A percentile compares a stretch with the other conserved stretches of the same genome.
These are phyloP conservation scores for Apiospora rasikravindrae DNA, from an alignment of 2,329 filamentous ascomycete species.

Conservation along the genomic window DNA sequence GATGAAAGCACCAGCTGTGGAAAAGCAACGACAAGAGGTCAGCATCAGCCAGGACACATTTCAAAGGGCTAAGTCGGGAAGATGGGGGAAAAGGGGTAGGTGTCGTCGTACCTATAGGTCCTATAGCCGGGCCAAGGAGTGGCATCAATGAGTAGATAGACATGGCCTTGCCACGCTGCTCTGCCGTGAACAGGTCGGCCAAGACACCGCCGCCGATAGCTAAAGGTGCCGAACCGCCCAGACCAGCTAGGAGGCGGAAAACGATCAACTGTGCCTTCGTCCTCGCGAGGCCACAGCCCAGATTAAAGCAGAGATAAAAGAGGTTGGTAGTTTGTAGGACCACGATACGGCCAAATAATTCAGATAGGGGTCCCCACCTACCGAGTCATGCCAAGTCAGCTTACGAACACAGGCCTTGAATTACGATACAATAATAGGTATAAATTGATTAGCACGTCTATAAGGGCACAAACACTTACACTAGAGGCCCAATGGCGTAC, in stretches of 20 bases:
- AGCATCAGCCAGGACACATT: background rate
- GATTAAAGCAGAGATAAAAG: conserved; percentile 57
- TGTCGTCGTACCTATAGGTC: conserved; percentile 53
- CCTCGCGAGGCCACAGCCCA: conserved; percentile 61
- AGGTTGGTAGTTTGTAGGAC: conserved; percentile 61
- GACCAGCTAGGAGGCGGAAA: conserved; percentile 62
- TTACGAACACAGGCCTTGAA: background rate
- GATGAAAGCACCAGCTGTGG: conserved; percentile 65
- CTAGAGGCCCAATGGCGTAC: conserved; percentile 57
- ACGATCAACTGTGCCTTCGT: conserved; percentile 59
- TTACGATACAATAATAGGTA: background rate
- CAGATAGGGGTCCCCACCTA: conserved; percentile 55
- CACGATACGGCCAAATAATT: conserved; percentile 60
- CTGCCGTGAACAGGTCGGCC: conserved; percentile 56
- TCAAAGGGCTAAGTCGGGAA: background rate
- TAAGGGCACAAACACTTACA: conserved; percentile 34
- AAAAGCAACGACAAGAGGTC: background rate
- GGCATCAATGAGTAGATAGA: conserved; percentile 68
- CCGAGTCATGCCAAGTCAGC: background rate
- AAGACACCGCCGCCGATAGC: conserved; percentile 42
- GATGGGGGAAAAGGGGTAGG: background rate
- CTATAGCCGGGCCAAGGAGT: conserved; percentile 68
- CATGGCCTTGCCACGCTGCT: conserved; percentile 67
- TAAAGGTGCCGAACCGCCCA: conserved; percentile 63
- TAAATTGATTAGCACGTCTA: background rate